Conservation (phyloP, 2,329 filamentous ascomycete species). For the Calonectria honghensis region DNA sequence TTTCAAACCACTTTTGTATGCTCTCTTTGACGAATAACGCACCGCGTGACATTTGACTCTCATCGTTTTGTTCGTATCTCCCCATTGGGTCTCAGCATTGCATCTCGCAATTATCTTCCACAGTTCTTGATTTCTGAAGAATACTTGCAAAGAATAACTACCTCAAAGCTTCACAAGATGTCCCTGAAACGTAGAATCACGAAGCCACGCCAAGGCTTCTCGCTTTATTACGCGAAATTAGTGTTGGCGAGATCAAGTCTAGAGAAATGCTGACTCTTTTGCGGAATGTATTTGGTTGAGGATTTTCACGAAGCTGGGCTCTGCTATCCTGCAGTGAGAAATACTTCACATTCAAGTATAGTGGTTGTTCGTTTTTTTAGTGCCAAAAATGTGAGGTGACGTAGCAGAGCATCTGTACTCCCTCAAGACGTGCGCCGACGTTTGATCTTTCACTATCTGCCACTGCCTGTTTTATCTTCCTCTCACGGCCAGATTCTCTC, state of each 20-base stretch:
- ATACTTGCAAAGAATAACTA: no score
- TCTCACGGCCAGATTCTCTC: no score
- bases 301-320: slow-evolving; percentile 35
- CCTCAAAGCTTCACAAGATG: not conserved
- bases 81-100: no score
- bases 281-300: slow-evolving; percentile 41
- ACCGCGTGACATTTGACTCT: no score
- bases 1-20: no score
- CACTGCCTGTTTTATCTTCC: not conserved
- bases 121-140: no score
- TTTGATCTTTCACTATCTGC: slow-evolving; percentile 6
- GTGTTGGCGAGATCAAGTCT: slow-evolving; percentile 24
- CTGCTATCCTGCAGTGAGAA: slow-evolving; percentile 42
- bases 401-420: slow-evolving; percentile 43
- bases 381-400: slow-evolving; percentile 42
- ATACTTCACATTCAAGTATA: slow-evolving; percentile 41
- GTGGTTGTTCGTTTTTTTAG: slow-evolving; percentile 42
- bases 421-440: slow-evolving; percentile 41
- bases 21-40: no score
- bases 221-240: slow-evolving; percentile 5
- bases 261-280: slow-evolving; percentile 44
- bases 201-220: slow-evolving; percentile 1
- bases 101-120: no score
- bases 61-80: no score
- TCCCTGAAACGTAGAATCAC: not conserved